Base-by-base conservation (phyloP, 2,329 filamentous ascomycete genomes). In the Zymoseptoria passerinii region DNA sequence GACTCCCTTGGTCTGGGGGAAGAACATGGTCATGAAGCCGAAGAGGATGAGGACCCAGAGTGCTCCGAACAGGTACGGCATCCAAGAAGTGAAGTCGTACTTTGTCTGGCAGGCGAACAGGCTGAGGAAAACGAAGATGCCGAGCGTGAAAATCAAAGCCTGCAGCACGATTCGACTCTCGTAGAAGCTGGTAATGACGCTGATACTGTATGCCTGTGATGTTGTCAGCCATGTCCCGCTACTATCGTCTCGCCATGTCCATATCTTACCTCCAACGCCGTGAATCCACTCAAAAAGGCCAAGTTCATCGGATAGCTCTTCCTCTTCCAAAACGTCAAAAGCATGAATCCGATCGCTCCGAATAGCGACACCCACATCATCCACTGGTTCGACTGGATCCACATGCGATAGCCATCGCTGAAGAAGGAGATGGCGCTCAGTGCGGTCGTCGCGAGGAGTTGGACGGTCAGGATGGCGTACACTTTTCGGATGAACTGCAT, bases 71-170 rank as follows among this genome's bases (percentile, higher is more conserved):
- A 97, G 83, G 73, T 96, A 97, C 18, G 94, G 92, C 80, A 92
- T 89, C 92, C 94, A 99, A 64, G 84, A 87, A 1, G 92, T 97
- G 73, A 99, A 99, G 79, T 99, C 94, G 72, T 99, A 99, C 74
- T 95, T 95, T 64, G 89, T 89, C 79, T 99, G 94, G 83, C 92
- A 96, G 53, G 94, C 94, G 73, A 99, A 97, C 50, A 92, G 75
- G 2, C 82, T 86, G 58, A 87, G 73, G 28, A 80, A 82, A 51
- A 86, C 74, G 68, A 87, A 87, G 67, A 86, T 83, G 55, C 78
- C 84, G 8, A 85, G 73, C 1, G 94, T 99, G 58, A 99, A 84
- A 64, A 96, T 76, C 35, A 96, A 86, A 16, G 94, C 94, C 75
- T 96, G 87, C 52, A 99, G 81, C 20, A 99, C 94, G 70, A 97